A percentile compares a stretch with the other conserved stretches of the same genome.
Conservation (phyloP, 495 filamentous ascomycete species). For the Rhizodiscina lignyota region DNA sequence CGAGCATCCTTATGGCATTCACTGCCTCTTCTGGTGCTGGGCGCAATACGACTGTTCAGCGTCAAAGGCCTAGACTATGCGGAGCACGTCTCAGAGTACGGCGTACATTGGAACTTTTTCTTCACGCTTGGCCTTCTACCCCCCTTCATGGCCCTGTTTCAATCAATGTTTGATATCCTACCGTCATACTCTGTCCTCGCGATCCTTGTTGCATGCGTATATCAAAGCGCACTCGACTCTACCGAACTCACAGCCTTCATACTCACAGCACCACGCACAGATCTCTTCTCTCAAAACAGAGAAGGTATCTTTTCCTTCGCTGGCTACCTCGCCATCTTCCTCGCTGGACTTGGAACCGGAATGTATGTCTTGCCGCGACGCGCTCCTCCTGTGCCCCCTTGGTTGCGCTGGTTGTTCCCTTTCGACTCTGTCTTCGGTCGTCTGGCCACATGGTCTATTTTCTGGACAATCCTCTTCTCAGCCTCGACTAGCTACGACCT, state of each 20-base stretch:
- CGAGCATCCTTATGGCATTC: slow-evolving; percentile 56
- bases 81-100: slow-evolving; percentile 95
- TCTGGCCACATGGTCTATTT: slow-evolving; percentile 38
- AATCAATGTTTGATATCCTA: slow-evolving; percentile 39
- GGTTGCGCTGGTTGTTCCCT: no score
- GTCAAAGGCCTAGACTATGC: slow-evolving; percentile 93
- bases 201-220: slow-evolving; percentile 42
- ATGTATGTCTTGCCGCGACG: slow-evolving; percentile 57
- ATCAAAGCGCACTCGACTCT: slow-evolving; percentile 59
- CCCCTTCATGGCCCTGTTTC: slow-evolving; percentile 77
- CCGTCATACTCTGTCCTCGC: slow-evolving; percentile 62
- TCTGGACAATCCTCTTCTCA: slow-evolving; percentile 53
- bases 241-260: slow-evolving; percentile 71
- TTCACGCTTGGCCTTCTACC: slow-evolving; percentile 86
- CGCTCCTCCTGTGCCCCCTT: no score
- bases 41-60: slow-evolving; percentile 63
- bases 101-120: slow-evolving; percentile 99
- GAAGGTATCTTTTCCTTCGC: slow-evolving; percentile 88
- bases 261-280: slow-evolving; percentile 59
- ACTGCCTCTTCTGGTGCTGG: slow-evolving; percentile 65
- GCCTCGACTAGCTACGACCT: slow-evolving; percentile 53
- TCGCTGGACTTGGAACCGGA: slow-evolving; percentile 72
- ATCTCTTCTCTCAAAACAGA: slow-evolving; percentile 51
- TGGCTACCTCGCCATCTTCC: slow-evolving; percentile 89
- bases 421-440: slow-evolving; percentile 42